These are phyloP conservation scores for Mycosphaerelloides madeirae DNA, from an alignment of 2,329 filamentous ascomycete genomes.

Conservation along the genomic window DNA sequence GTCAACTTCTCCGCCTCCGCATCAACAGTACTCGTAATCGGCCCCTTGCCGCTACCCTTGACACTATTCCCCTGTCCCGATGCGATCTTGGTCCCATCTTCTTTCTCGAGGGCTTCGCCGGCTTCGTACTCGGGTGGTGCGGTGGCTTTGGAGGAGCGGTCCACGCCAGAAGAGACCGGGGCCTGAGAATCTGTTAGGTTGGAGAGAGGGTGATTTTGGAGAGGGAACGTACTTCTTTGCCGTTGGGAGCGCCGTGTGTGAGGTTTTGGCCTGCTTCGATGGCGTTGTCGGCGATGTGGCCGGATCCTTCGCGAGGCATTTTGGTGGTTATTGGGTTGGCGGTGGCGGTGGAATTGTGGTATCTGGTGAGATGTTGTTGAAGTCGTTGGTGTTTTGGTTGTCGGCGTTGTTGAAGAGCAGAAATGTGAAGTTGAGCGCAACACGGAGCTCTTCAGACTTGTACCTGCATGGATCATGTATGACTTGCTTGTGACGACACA, in stretches of 20 bases:
- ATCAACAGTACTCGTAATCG: slow-evolving; percentile 12
- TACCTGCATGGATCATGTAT: no score
- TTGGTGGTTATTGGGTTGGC: slow-evolving; percentile 14
- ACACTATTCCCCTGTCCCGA: slow-evolving; percentile 8
- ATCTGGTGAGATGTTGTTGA: not conserved
- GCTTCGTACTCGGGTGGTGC: slow-evolving; percentile 37
- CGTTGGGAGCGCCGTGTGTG: slow-evolving; percentile 33
- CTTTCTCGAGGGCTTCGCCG: slow-evolving; percentile 27
- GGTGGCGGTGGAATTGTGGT: slow-evolving; percentile 1
- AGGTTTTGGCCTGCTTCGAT: slow-evolving; percentile 35
- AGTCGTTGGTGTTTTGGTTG: no score
- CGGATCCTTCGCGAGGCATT: slow-evolving; percentile 41
- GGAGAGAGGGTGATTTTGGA: not conserved
- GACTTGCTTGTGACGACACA: no score
- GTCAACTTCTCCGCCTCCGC: slow-evolving; percentile 16
- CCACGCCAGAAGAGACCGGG: slow-evolving; percentile 22
- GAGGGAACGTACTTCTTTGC: slow-evolving; percentile 29
- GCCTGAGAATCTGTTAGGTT: slow-evolving; percentile 2
- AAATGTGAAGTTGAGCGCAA: no score
- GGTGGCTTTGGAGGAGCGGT: slow-evolving; percentile 38
- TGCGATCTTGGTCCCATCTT: slow-evolving; percentile 6
- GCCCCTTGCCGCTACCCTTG: slow-evolving; percentile 16
- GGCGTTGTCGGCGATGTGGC: slow-evolving; percentile 36
- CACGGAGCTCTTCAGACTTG: no score
- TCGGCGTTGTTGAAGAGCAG: no score